These are phyloP conservation scores for Backusella sp. DNA, from an alignment of 192 early-diverging fungal genomes.

Conservation along the genomic window DNA sequence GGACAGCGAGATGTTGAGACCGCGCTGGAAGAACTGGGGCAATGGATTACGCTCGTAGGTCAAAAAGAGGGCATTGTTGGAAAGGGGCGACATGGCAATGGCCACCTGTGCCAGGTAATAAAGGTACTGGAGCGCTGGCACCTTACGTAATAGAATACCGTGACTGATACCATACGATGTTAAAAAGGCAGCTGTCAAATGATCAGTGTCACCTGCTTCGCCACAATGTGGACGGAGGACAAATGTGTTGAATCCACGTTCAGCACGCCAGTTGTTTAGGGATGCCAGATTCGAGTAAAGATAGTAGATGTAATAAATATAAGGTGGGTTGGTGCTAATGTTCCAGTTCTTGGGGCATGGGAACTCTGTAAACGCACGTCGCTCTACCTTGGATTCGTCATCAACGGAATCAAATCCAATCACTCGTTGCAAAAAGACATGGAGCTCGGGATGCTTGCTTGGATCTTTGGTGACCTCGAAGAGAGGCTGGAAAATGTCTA, in stretches of 20 bases:
- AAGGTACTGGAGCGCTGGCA: slow-evolving; percentile 92
- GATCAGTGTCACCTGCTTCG: slow-evolving; percentile 94
- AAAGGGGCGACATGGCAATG: slow-evolving; percentile 95
- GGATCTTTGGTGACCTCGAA: slow-evolving; percentile 92
- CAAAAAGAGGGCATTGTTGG: slow-evolving; percentile 95
- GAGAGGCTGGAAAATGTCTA: slow-evolving; percentile 84
- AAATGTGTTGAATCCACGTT: slow-evolving; percentile 86
- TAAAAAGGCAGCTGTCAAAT: slow-evolving; percentile 86
- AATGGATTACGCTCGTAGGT: slow-evolving; percentile 93
- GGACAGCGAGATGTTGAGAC: slow-evolving; percentile 89
- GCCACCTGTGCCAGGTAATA: slow-evolving; percentile 95
- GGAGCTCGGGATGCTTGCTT: slow-evolving; percentile 81
- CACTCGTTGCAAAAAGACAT: slow-evolving; percentile 92
- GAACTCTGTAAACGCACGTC: slow-evolving; percentile 80
- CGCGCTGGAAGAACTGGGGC: slow-evolving; percentile 87
- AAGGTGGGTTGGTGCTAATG: slow-evolving; percentile 76
- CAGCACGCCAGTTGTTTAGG: slow-evolving; percentile 76
- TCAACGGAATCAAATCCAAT: slow-evolving; percentile 94
- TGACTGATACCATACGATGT: slow-evolving; percentile 87
- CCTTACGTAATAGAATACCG: slow-evolving; percentile 91
- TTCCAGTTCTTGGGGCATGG: slow-evolving; percentile 64
- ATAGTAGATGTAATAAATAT: slow-evolving; percentile 92
- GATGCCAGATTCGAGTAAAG: slow-evolving; percentile 84
- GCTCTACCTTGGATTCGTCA: slow-evolving; percentile 90
- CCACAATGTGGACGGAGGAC: slow-evolving; percentile 92